Base-by-base conservation (phyloP, 1,284 basidiomycete genomes). In the Trichosporon sp. region DNA sequence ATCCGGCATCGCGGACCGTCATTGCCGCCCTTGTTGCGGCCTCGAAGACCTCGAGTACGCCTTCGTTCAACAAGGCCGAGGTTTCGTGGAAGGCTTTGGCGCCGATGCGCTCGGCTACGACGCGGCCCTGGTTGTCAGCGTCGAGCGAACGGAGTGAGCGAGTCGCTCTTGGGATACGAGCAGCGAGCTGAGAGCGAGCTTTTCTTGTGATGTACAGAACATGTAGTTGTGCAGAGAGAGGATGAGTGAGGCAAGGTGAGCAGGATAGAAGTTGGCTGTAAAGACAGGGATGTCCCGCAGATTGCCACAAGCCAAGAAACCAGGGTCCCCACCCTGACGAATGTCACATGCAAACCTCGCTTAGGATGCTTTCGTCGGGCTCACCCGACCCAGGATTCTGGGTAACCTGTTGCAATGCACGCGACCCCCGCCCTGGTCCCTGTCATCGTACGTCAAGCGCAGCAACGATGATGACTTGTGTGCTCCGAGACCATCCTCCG, bases 21-120 rank as follows among this genome's bases (percentile, higher is more conserved):
- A 97, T 96, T 79, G 93, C 94, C 46, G 93, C 93, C 46, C 95
- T 87, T 19, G 94, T 97, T 37, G 95, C 95, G 0, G 92, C 91
- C 86, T 98, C 95, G 76, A 97, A 98, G 48, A 97, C 92, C 76
- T 94, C 92, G 84, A 97, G 95, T 12, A 97, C 95, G 64, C 95
- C 95, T 83, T 94, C 90, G 77, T 95, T 95, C 81, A 91, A 90
- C 68, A 97, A 87, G 26, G 95, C 92, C 2, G 92, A 94, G 79
- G 94, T 97, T 83, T 97, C 95, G 84, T 93, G 93, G 86, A 96
- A 98, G 56, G 89, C 91, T 35, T 93, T 88, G 26, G 95, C 95
- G 48, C 93, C 92, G 76, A 96, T 96, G 46, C 86, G 87, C 59
- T 87, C 86, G 5, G 93, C 92, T 16, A 93, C 91, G 64, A 89